Evolutionary conservation across 495 filamentous ascomycete genomes (phyloP), one percentile per base, ranked within the genome.

Genomic region (Articulospora tetracladia): DNA sequence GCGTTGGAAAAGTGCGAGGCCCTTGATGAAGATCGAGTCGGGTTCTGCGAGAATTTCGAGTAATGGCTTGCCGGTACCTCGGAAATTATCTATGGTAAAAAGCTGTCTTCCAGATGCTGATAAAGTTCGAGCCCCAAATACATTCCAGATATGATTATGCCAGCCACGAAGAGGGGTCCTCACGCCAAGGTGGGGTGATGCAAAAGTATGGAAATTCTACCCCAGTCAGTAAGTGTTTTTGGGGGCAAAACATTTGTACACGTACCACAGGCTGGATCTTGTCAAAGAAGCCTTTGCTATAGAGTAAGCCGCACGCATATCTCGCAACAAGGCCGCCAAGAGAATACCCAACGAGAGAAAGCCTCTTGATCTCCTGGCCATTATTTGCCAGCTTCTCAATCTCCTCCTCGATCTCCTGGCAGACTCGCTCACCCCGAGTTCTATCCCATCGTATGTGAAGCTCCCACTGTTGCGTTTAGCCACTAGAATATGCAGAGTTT

Each of bases 361-460:
- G 69, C 75, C 91, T 96, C 49, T 70, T 85, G 65, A 97, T 89
- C 3, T 83, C 75, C 32, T 85, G 79, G 3, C 92, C 92, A n/a
- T 71, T 72, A 32, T 71, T 70, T 17, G 79, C 78, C 47, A 93
- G 78, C n/a, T 77, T 70, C 28, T 88, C 81, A 30, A 97, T 72
- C 36, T 84, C 86, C 63, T 93, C 84, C 72, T 97, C 93, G 54
- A 97, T 91, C 76, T 98, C 93, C 62, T 85, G 76, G 20, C 87
- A 88, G 28, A 97, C 85, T 39, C 93, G 86, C 77, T 98, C 93
- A 58, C 90, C 93, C 93, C 90, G 10, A 87, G 76, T 66, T 97
- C 92, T 68, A 98, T 92, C 54, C 93, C 93, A 74, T 98, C 93
- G 72, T 98, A 98, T 23, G 93, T 98, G 73, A 87, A 90, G 60